phyloP scores from a whole-genome alignment of 116 monocot genomes.

The Cymodocea nodosa region DNA sequence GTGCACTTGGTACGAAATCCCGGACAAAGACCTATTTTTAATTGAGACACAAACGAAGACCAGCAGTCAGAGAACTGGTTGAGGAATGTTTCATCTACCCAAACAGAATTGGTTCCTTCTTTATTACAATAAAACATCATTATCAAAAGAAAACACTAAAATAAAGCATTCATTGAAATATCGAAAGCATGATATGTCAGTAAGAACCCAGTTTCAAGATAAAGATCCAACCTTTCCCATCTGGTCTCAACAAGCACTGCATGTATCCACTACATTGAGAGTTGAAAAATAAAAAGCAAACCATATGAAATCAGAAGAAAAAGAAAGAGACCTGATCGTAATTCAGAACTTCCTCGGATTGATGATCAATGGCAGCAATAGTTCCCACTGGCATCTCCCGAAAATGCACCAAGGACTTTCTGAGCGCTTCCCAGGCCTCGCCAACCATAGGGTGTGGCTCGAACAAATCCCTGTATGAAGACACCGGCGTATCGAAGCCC shows the following conservation, averaged over 20 bases:
- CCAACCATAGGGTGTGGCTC: constrained; percentile 22
- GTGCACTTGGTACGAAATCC: constrained; percentile 26
- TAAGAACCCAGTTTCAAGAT: too few relatives aligned
- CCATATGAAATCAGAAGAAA: background rate
- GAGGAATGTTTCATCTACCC: background rate
- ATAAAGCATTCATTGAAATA: too few relatives aligned
- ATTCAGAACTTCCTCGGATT: constrained; percentile 21
- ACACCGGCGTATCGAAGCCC: constrained; percentile 13
- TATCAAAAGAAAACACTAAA: too few relatives aligned
- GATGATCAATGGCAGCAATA: constrained; percentile 19
- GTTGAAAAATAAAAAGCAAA: background rate
- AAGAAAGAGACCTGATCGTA: constrained; percentile 18
- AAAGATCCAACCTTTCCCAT: background rate
- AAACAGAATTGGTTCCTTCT: background rate
- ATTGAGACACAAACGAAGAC: background rate
- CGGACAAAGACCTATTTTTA: constrained; percentile 19
- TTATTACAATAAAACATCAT: too few relatives aligned
- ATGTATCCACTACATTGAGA: background rate
- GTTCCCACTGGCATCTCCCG: constrained; percentile 18
- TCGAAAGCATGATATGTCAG: too few relatives aligned
- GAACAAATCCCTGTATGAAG: constrained; percentile 8
- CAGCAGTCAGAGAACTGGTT: background rate
- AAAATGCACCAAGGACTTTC: constrained; percentile 12
- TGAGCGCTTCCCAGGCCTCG: constrained; percentile 22
- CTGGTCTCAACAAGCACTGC: background rate